Conservation (phyloP, 2,329 filamentous ascomycete species). For the Teratosphaeria nubilosa region DNA sequence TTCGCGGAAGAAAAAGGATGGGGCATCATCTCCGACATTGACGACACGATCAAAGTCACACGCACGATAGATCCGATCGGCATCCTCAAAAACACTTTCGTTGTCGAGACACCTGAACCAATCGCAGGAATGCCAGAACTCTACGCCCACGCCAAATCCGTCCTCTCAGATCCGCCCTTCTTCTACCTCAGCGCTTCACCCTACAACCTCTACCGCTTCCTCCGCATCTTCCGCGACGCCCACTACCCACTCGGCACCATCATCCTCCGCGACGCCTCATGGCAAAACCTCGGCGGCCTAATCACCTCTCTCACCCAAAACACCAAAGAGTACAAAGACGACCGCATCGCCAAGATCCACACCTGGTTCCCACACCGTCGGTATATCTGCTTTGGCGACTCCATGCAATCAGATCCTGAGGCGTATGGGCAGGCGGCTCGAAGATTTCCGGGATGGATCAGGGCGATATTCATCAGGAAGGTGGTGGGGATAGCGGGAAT, state of each 20-base stretch:
- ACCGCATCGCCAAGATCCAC: conserved; percentile 68
- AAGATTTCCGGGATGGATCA: conserved; percentile 64
- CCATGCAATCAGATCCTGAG: conserved; percentile 84
- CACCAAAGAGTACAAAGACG: conserved; percentile 77
- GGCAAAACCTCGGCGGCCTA: conserved; percentile 74
- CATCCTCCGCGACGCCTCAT: conserved; percentile 73
- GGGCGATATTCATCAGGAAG: conserved; percentile 75
- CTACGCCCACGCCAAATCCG: conserved; percentile 55
- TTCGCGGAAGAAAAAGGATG: conserved; percentile 71
- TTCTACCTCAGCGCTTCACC: conserved; percentile 93
- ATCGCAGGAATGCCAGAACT: conserved; percentile 76
- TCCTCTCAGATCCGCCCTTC: conserved; percentile 57
- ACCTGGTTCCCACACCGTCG: conserved; percentile 67
- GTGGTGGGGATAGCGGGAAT: conserved; percentile 66
- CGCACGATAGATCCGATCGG: conserved; percentile 69
- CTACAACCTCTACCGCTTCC: conserved; percentile 86
- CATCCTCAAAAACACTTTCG: conserved; percentile 75
- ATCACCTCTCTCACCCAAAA: conserved; percentile 68
- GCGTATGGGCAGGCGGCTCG: conserved; percentile 71
- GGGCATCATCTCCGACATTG: conserved; percentile 79
- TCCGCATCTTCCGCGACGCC: conserved; percentile 60
- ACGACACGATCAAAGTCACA: conserved; percentile 92
- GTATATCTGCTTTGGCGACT: conserved; percentile 80
- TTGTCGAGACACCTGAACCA: conserved; percentile 55
- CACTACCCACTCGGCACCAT: conserved; percentile 71